Percentiles rank a stretch among this genome's conserved stretches.
These are phyloP conservation scores for Zopfia rhizophila DNA, from an alignment of 2,329 filamentous ascomycete species.

Conservation along the genomic window DNA sequence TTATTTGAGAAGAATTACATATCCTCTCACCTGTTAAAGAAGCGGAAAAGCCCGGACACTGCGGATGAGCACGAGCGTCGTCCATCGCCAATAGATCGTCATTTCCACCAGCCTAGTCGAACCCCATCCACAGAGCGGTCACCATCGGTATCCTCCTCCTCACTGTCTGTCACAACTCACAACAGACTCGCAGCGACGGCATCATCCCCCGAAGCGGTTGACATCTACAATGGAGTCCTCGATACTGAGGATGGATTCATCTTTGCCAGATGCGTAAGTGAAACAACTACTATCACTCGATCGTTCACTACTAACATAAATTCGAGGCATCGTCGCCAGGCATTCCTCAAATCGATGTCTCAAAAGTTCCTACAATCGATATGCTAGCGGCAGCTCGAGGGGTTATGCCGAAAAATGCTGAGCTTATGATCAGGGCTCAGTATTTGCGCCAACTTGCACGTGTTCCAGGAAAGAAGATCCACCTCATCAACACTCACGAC, in stretches of 20 bases:
- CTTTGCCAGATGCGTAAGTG: conserved; percentile 44
- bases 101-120: conserved; percentile 17
- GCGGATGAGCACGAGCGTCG: conserved; percentile 26
- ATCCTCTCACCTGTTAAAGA: conserved; percentile 19
- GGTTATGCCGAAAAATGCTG: conserved; percentile 43
- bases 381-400: conserved; percentile 47
- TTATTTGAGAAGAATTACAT: conserved; percentile 6
- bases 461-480: conserved; percentile 57
- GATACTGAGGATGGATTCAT: conserved; percentile 50
- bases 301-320: conserved; percentile 12
- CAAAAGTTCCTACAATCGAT: conserved; percentile 44
- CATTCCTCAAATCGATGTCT: conserved; percentile 41
- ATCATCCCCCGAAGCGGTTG: conserved; percentile 10
- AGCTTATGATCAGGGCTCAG: conserved; percentile 48
- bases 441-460: conserved; percentile 46
- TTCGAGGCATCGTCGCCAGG: conserved; percentile 25
- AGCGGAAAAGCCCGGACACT: conserved; percentile 39
- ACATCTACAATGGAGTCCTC: conserved; percentile 56
- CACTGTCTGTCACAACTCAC: not conserved
- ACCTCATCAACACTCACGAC: conserved; percentile 72
- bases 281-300: not conserved
- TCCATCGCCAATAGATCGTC: conserved; percentile 33
- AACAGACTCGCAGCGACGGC: not conserved
- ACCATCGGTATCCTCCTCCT: conserved; percentile 30
- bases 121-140: conserved; percentile 35